A percentile compares a stretch with the other conserved stretches of the same genome.
These are phyloP conservation scores for Hanseniaspora osmophila DNA, from an alignment of 805 yeast species.

Conservation along the genomic window DNA sequence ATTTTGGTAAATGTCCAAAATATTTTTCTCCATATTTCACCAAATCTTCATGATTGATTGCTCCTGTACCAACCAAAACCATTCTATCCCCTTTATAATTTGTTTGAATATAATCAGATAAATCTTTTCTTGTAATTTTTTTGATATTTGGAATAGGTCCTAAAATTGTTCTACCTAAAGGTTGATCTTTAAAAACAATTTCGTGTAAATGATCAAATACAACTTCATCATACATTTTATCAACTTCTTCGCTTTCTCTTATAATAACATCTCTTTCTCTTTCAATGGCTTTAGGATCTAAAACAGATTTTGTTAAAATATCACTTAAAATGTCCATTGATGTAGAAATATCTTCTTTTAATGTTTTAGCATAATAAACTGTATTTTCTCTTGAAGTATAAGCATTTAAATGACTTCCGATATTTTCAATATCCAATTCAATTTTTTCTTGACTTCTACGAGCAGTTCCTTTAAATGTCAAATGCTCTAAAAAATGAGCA, in stretches of 20 bases:
- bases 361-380: constrained; percentile 85
- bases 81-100: constrained; percentile 93
- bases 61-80: constrained; percentile 96
- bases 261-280: constrained; percentile 92
- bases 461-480: constrained; percentile 89
- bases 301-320: constrained; percentile 70
- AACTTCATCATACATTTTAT: constrained; percentile 95
- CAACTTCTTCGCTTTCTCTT: constrained; percentile 95
- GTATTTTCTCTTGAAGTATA: constrained; percentile 96
- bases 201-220: constrained; percentile 94
- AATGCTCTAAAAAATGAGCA: constrained; percentile 92
- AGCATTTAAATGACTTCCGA: constrained; percentile 96
- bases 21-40: constrained; percentile 61
- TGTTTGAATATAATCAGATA: constrained; percentile 62
- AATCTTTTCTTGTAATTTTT: constrained; percentile 62
- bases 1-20: constrained; percentile 52
- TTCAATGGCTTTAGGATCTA: constrained; percentile 76
- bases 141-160: constrained; percentile 87
- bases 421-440: constrained; percentile 87
- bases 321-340: constrained; percentile 83
- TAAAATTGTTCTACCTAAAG: constrained; percentile 87
- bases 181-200: constrained; percentile 78
- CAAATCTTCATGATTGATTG: constrained; percentile 75
- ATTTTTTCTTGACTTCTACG: constrained; percentile 66
- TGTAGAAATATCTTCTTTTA: constrained; percentile 65